Evolutionary conservation across 2,329 filamentous ascomycete genomes (phyloP).

Genomic region (Lomentospora prolificans): DNA sequence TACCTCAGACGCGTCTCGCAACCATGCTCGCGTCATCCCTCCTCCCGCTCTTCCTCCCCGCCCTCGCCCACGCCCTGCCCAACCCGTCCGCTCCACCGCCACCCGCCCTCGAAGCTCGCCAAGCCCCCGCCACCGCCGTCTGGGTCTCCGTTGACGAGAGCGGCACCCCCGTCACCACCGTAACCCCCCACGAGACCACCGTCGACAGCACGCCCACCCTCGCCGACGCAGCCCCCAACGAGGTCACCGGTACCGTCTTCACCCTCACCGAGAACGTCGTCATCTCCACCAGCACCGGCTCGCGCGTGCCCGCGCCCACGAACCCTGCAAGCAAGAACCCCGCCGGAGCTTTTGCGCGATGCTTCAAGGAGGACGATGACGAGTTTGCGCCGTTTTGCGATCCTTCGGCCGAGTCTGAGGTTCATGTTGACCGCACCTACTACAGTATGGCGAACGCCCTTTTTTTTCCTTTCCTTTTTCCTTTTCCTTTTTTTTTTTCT

Average conservation of each 20-base stretch:
- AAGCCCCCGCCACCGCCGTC: slow-evolving; percentile 27
- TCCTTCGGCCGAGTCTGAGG: slow-evolving; percentile 30
- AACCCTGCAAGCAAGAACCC: slow-evolving; percentile 21
- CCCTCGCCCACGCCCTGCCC: slow-evolving; percentile 7
- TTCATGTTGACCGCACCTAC: slow-evolving; percentile 37
- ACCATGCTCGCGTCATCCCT: slow-evolving; percentile 7
- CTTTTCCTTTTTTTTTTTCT: not conserved
- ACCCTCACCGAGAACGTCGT: slow-evolving; percentile 25
- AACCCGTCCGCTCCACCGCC: slow-evolving; percentile 1
- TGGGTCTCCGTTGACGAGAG: slow-evolving; percentile 44
- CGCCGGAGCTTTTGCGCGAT: slow-evolving; percentile 39
- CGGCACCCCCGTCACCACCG: slow-evolving; percentile 32
- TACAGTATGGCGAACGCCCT: slow-evolving; percentile 31
- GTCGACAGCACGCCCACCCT: slow-evolving; percentile 32
- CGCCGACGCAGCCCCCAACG: slow-evolving; percentile 31
- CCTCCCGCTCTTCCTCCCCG: slow-evolving; percentile 5
- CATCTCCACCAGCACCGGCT: slow-evolving; percentile 30
- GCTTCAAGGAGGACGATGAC: slow-evolving; percentile 35
- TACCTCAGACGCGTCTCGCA: not conserved
- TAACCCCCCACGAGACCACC: slow-evolving; percentile 38
- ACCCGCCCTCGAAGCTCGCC: slow-evolving; percentile 8
- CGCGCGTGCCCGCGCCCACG: slow-evolving; percentile 33
- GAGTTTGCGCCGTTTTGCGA: slow-evolving; percentile 41
- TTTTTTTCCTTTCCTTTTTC: not conserved
- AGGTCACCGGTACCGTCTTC: slow-evolving; percentile 35